Base-by-base conservation (phyloP, 352 stramenopile genomes). In the Phytophthora ramorum region DNA sequence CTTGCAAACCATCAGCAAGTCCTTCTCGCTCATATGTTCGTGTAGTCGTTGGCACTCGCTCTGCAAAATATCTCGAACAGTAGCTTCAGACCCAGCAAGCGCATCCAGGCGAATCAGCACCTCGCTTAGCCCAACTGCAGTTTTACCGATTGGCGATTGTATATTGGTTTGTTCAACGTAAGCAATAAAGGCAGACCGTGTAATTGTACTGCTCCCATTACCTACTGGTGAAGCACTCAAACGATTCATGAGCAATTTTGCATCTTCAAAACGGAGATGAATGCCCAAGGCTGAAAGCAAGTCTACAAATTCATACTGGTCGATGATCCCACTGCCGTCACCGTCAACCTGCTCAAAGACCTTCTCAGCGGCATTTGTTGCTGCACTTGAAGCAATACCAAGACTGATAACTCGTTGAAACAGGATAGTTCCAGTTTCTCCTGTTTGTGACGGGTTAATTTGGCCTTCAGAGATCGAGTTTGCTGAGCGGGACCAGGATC, bases 261-360 rank as follows among this genome's bases (percentile, higher is more conserved):
- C 53, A 38, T 91, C 82, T 10, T 61, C 38, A 12, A 47, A 54
- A 14, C 66, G 66, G 6, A 88, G 46, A 7, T 78, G 63, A n/a
- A 93, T 65, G 12, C 85, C 85, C 3, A 93, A 56, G 0, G 65
- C 30, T 2, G 56, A 38, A 2, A 90, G 49, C 13, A 91, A 64
- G 0, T 71, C 37, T 0, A 60, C 35, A 51, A 93, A 93, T 56
- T 93, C 85, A 17, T 66, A 57, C 7, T 69, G 51, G 9, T 93
- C 85, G 14, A 93, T 89, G 28, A 71, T 68, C 13, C 81, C 85
- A 46, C 77, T 91, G 30, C 50, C 58, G 22, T 91, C 82, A 1
- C 44, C 49, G 55, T 90, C 82, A 40, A 88, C 86, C 7, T 75
- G 66, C 34, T 80, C 67, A 58, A 91, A 90, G 0, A 93, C 40